Conservation (phyloP, 2,329 filamentous ascomycete genomes). For the Purpureocillium lavendulum region DNA sequence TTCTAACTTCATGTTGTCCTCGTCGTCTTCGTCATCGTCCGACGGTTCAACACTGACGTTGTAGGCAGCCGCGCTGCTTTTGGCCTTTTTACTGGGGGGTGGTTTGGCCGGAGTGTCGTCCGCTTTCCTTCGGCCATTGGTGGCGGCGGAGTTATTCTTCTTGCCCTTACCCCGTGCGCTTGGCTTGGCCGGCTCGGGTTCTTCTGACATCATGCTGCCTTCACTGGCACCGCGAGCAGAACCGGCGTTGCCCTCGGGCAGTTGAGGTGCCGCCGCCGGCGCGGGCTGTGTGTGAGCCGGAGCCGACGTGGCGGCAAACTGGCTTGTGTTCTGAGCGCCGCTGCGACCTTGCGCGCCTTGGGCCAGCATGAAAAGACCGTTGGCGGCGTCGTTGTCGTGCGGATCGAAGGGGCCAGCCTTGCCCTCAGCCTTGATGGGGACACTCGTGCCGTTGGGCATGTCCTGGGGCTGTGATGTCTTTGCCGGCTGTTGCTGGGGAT, state of each 20-base stretch:
- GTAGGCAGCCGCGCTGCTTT: slow-evolving; percentile 26
- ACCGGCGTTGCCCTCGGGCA: slow-evolving; percentile 35
- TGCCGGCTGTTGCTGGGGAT: slow-evolving; percentile 25
- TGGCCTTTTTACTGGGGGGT: slow-evolving; percentile 61
- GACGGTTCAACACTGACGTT: slow-evolving; percentile 31
- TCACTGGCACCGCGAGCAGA: slow-evolving; percentile 55
- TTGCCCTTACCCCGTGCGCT: slow-evolving; percentile 61
- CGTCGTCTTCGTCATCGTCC: slow-evolving; percentile 44
- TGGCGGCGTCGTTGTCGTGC: slow-evolving; percentile 91
- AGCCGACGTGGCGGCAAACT: slow-evolving; percentile 37
- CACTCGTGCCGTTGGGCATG: slow-evolving; percentile 28
- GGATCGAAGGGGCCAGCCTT: slow-evolving; percentile 68
- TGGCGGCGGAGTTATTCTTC: slow-evolving; percentile 43
- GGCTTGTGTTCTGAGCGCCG: slow-evolving; percentile 42
- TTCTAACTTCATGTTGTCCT: slow-evolving; percentile 40
- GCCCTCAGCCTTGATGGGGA: slow-evolving; percentile 35
- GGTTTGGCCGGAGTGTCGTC: slow-evolving; percentile 58
- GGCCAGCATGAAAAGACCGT: slow-evolving; percentile 86
- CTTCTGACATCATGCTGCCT: slow-evolving; percentile 64
- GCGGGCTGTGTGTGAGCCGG: slow-evolving; percentile 42
- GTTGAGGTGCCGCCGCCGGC: slow-evolving; percentile 21
- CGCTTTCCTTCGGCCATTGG: slow-evolving; percentile 70
- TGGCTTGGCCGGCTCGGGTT: slow-evolving; percentile 60
- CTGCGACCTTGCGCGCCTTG: slow-evolving; percentile 60
- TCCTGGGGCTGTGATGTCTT: slow-evolving; percentile 50